Evolutionary conservation across 192 early-diverging fungal genomes (phyloP).

Genomic region (Backusella westeae): DNA sequence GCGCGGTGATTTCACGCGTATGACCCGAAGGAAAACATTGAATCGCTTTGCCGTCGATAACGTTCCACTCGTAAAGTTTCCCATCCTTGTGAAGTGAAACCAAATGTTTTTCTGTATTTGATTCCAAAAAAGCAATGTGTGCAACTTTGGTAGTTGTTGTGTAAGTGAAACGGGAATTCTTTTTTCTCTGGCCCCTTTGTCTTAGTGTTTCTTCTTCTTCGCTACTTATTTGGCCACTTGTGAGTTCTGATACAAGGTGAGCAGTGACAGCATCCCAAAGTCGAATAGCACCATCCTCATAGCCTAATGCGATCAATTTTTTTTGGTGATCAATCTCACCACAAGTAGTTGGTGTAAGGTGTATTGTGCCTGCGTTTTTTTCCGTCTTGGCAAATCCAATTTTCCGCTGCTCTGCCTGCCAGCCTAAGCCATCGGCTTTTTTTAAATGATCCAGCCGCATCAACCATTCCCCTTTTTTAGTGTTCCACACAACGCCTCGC

Average conservation of each 20-base stretch:
- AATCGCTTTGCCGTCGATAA: slow-evolving; percentile 24
- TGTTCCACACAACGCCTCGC: slow-evolving; percentile 29
- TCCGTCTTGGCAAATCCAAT: background rate
- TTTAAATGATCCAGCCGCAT: slow-evolving; percentile 26
- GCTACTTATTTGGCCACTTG: background rate
- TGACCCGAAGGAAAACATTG: slow-evolving; percentile 20
- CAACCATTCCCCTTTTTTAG: slow-evolving; percentile 18
- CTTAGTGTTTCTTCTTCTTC: background rate
- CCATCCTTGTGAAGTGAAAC: slow-evolving; percentile 30
- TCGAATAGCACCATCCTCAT: slow-evolving; percentile 26
- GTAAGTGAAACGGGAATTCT: background rate
- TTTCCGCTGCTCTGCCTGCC: slow-evolving; percentile 7
- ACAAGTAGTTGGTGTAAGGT: background rate
- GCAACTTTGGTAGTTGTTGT: background rate
- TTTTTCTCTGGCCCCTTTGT: background rate
- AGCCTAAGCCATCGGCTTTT: background rate
- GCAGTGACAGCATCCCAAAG: slow-evolving; percentile 24
- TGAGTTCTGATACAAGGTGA: slow-evolving; percentile 1
- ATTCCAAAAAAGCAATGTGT: slow-evolving; percentile 1
- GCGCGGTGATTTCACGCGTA: slow-evolving; percentile 10
- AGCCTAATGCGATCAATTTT: slow-evolving; percentile 22
- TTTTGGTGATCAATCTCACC: slow-evolving; percentile 22
- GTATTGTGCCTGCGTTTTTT: background rate
- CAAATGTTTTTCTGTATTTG: slow-evolving; percentile 21
- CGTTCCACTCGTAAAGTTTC: slow-evolving; percentile 28